Evolutionary conservation across 768 basidiomycete genomes (phyloP).

Genomic region (Amanita muscaria): DNA sequence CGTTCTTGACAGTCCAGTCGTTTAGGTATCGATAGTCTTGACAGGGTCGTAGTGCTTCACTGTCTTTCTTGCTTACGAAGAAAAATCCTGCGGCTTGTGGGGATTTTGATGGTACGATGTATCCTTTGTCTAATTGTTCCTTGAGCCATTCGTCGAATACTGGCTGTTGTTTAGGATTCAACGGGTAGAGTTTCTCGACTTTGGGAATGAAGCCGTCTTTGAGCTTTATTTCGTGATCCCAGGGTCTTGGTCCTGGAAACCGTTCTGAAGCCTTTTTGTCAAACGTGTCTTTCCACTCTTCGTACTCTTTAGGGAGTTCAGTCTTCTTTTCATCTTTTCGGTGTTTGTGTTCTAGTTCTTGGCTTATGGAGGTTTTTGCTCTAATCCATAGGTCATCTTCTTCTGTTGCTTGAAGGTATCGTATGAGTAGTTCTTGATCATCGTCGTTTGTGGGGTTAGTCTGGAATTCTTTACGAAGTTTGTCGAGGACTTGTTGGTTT

Average conservation of each 20-base stretch:
- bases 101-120: slow-evolving; percentile 16
- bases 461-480: too few species aligned
- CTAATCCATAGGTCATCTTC: too few species aligned
- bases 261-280: slow-evolving; percentile 6
- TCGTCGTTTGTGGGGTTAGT: too few species aligned
- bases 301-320: background rate
- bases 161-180: slow-evolving; percentile 18
- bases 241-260: slow-evolving; percentile 4
- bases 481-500: too few species aligned
- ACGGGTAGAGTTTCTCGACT: slow-evolving; percentile 11
- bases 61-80: slow-evolving; percentile 17
- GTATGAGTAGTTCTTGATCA: too few species aligned
- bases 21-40: slow-evolving; percentile 29
- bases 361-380: too few species aligned
- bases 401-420: too few species aligned
- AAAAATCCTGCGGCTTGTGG: slow-evolving; percentile 16
- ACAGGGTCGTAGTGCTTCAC: slow-evolving; percentile 13
- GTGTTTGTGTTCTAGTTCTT: too few species aligned
- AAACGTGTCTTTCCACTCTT: slow-evolving; percentile 7
- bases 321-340: too few species aligned
- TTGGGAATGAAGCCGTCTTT: background rate
- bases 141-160: slow-evolving; percentile 15
- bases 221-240: slow-evolving; percentile 13
- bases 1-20: slow-evolving; percentile 23
- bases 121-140: slow-evolving; percentile 17